Evolutionary conservation across 352 stramenopile species (phyloP).

Genomic region (Pythium aquatile): DNA sequence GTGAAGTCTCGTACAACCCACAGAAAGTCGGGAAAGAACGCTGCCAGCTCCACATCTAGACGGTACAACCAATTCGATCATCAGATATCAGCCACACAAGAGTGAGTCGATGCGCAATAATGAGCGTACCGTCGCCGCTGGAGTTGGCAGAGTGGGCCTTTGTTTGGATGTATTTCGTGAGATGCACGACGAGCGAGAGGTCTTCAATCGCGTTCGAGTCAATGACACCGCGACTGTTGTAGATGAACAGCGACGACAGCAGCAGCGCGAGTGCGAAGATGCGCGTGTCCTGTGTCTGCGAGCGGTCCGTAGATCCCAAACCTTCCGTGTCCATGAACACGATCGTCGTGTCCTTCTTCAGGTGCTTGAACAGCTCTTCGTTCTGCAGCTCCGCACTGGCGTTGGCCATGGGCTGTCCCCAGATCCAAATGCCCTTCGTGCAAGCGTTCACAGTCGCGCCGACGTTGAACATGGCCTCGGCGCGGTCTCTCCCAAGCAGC

Average conservation of each 20-base stretch:
- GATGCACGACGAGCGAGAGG: slow-evolving; percentile 89
- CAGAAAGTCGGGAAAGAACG: slow-evolving; percentile 84
- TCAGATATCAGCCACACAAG: not conserved
- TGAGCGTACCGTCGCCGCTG: slow-evolving; percentile 20
- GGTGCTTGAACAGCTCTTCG: slow-evolving; percentile 13
- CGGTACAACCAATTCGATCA: not conserved
- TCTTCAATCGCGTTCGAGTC: slow-evolving; percentile 89
- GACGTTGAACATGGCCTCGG: slow-evolving; percentile 73
- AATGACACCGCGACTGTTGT: slow-evolving; percentile 91
- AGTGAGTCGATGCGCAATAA: too few species aligned
- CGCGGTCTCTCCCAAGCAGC: slow-evolving; percentile 67
- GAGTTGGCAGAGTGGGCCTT: slow-evolving; percentile 35
- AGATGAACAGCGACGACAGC: slow-evolving; percentile 86
- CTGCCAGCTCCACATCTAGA: slow-evolving; percentile 35
- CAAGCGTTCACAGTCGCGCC: slow-evolving; percentile 86
- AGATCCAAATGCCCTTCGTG: slow-evolving; percentile 93
- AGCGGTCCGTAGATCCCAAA: slow-evolving; percentile 74
- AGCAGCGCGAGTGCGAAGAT: slow-evolving; percentile 89
- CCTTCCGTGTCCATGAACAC: slow-evolving; percentile 91
- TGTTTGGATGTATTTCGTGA: slow-evolving; percentile 89
- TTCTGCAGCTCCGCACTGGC: slow-evolving; percentile 44
- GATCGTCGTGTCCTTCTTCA: slow-evolving; percentile 67
- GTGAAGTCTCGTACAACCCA: slow-evolving; percentile 92
- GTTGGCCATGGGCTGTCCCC: slow-evolving; percentile 68
- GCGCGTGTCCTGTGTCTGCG: slow-evolving; percentile 87